Evolutionary conservation across 192 early-diverging fungal genomes (phyloP).

Genomic region (Umbelopsis vinacea): DNA sequence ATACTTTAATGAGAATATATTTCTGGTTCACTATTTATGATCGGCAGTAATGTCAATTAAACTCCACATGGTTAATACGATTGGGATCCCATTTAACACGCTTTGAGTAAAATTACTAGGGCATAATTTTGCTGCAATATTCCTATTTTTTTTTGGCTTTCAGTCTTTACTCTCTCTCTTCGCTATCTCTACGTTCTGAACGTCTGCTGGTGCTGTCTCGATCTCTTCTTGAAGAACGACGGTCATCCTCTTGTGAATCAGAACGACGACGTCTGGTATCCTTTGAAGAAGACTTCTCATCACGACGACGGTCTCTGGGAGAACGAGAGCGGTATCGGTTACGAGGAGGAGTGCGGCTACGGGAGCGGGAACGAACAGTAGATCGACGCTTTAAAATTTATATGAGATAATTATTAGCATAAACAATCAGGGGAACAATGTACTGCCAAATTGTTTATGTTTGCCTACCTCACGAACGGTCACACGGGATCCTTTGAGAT

Average conservation of each 20-base stretch:
- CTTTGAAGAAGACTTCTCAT: conserved; percentile 13
- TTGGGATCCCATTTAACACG: not conserved
- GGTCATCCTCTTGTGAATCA: conserved; percentile 5
- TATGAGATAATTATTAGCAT: not conserved
- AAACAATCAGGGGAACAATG: not conserved
- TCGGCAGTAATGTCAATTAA: not conserved
- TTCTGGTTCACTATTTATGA: not conserved
- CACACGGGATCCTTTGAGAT: conserved; percentile 69
- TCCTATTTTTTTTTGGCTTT: not conserved
- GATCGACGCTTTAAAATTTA: not conserved
- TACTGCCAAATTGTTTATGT: no score
- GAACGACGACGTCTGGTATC: not conserved
- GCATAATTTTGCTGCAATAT: no score
- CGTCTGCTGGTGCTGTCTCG: conserved; percentile 7
- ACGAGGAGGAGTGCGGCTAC: conserved; percentile 28
- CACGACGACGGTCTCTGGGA: conserved; percentile 26
- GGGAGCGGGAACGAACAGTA: conserved; percentile 16
- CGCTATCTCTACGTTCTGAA: not conserved
- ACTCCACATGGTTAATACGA: conserved; percentile 2
- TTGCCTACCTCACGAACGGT: conserved; percentile 66
- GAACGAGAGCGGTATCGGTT: conserved; percentile 18
- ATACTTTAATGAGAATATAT: not conserved
- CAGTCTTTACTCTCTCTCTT: not conserved
- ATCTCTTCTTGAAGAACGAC: not conserved
- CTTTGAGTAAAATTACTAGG: not conserved